phyloP scores from a whole-genome alignment of 352 stramenopile genomes.

The Phytophthora ramorum region DNA sequence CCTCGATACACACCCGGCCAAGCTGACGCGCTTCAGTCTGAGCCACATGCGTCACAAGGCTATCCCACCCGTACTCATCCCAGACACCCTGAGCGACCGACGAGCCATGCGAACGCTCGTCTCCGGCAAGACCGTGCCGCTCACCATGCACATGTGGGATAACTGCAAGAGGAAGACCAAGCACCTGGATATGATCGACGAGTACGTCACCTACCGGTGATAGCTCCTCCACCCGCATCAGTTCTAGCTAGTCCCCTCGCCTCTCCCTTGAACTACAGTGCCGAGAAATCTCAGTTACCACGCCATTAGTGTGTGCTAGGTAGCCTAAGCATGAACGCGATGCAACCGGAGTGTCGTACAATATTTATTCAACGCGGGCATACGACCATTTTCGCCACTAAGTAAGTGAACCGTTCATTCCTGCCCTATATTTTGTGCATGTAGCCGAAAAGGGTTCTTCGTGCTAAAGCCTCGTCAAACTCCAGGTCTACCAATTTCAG shows the following conservation, averaged over 20 bases:
- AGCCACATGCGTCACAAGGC: slow-evolving; percentile 52
- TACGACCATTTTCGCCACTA: not conserved
- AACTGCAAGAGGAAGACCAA: slow-evolving; percentile 48
- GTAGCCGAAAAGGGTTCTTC: too few relatives aligned
- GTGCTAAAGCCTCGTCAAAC: too few relatives aligned
- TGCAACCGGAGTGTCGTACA: not conserved
- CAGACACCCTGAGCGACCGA: slow-evolving; percentile 32
- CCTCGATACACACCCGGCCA: slow-evolving; percentile 44
- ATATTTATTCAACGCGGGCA: not conserved
- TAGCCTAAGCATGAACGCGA: slow-evolving; percentile 32
- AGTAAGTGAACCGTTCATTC: not conserved
- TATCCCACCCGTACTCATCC: slow-evolving; percentile 56
- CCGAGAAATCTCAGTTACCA: slow-evolving; percentile 18
- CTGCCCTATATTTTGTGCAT: too few relatives aligned
- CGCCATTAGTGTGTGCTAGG: slow-evolving; percentile 3
- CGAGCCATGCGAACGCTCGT: slow-evolving; percentile 46
- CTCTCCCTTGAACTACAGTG: slow-evolving; percentile 11
- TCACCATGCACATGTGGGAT: slow-evolving; percentile 55
- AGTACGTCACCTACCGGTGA: slow-evolving; percentile 47
- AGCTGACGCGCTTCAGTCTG: slow-evolving; percentile 54
- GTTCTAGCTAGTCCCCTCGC: slow-evolving; percentile 19
- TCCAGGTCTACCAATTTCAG: too few relatives aligned
- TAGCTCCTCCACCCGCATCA: not conserved
- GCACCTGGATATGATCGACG: slow-evolving; percentile 54
- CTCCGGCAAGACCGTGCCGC: slow-evolving; percentile 51